Conservation (phyloP, 495 filamentous ascomycete genomes). For the Pyrenula massariospora region DNA sequence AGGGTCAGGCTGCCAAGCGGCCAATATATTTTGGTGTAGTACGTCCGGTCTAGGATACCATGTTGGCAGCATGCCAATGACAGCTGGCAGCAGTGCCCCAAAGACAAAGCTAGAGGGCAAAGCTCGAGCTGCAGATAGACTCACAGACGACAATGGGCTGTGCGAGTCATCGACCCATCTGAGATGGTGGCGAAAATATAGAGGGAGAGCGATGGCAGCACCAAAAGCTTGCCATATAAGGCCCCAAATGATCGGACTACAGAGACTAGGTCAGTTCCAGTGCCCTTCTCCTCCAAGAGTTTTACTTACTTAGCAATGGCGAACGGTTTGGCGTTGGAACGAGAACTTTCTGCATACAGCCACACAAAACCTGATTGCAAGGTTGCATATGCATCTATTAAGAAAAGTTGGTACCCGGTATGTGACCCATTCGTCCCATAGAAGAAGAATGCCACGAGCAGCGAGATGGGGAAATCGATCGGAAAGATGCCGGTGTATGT, state of each 20-base stretch:
- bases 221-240: conserved; percentile 10
- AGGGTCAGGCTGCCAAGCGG: conserved; percentile 10
- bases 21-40: conserved; percentile 11
- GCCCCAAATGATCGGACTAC: conserved; percentile 9
- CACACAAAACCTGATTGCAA: conserved; percentile 13
- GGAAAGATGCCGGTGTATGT: conserved; percentile 12
- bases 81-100: conserved; percentile 9
- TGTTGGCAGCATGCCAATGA: conserved; percentile 12
- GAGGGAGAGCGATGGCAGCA: conserved; percentile 12
- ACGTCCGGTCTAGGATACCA: conserved; percentile 8
- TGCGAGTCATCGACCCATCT: background rate
- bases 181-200: conserved; percentile 6
- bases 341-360: conserved; percentile 11
- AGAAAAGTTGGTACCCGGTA: conserved; percentile 9
- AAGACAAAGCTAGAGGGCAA: conserved; percentile 11
- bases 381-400: conserved; percentile 12
- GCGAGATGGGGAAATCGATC: conserved; percentile 11
- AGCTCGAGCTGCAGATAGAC: background rate
- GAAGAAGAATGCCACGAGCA: conserved; percentile 15
- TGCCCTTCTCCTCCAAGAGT: too few relatives aligned
- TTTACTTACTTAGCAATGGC: too few relatives aligned
- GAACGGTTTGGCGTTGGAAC: conserved; percentile 8
- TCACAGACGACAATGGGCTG: too few relatives aligned
- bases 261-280: background rate
- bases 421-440: conserved; percentile 9